Evolutionary conservation across 2,329 filamentous ascomycete species (phyloP).

Genomic region (Colletotrichum somersetense): DNA sequence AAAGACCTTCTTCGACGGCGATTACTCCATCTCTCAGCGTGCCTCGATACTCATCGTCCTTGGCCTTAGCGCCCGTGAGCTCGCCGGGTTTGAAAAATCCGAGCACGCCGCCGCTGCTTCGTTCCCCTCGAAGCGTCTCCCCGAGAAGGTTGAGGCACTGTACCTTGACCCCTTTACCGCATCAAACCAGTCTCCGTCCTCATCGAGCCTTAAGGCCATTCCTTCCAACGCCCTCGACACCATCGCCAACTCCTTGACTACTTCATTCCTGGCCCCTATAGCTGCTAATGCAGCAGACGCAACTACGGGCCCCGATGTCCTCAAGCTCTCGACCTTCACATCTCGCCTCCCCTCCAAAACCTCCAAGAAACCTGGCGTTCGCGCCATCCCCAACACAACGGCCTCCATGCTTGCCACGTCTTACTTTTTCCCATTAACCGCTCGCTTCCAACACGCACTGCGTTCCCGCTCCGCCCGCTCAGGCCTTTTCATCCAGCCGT

Average conservation of each 20-base stretch:
- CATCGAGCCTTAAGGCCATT: constrained; percentile 62
- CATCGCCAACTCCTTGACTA: constrained; percentile 76
- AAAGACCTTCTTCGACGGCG: constrained; percentile 88
- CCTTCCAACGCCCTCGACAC: constrained; percentile 73
- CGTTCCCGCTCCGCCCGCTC: constrained; percentile 55
- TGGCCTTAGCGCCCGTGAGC: constrained; percentile 84
- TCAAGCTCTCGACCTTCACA: constrained; percentile 92
- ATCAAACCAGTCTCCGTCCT: constrained; percentile 43
- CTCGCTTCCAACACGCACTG: constrained; percentile 79
- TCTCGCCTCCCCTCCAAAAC: constrained; percentile 70
- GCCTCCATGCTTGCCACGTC: constrained; percentile 79
- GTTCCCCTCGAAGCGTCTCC: constrained; percentile 87
- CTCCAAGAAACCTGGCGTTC: constrained; percentile 56
- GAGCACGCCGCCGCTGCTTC: constrained; percentile 62
- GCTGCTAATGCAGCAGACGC: constrained; percentile 86
- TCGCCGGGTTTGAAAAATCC: constrained; percentile 80
- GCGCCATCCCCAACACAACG: constrained; percentile 80
- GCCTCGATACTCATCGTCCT: constrained; percentile 85
- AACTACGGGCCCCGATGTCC: constrained; percentile 80
- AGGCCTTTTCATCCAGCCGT: constrained; percentile 76
- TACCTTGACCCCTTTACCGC: constrained; percentile 62
- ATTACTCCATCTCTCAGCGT: constrained; percentile 89
- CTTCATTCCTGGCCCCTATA: constrained; percentile 82
- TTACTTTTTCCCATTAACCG: constrained; percentile 90
- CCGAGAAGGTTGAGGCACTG: constrained; percentile 77